phyloP scores from a whole-genome alignment of 306 rosid species.

The Cucurbita maxima region DNA sequence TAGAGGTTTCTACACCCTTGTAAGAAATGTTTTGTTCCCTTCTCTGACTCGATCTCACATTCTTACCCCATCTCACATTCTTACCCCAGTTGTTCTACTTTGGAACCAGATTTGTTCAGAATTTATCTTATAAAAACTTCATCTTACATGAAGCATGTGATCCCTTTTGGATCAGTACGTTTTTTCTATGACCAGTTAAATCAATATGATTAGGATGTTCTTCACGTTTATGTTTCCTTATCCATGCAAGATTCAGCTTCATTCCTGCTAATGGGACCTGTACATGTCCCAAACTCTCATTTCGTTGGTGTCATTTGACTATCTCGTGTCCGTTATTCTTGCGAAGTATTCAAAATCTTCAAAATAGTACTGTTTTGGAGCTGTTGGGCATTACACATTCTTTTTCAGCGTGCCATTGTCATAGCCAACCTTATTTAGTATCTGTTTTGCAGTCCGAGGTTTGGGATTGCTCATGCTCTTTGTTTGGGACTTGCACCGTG shows the following conservation, averaged over 20 bases:
- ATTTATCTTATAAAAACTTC: background rate
- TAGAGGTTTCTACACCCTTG: too few relatives aligned
- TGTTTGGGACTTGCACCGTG: conserved; percentile 99
- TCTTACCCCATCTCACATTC: too few relatives aligned
- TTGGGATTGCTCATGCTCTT: conserved; percentile 95
- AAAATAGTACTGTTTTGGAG: background rate
- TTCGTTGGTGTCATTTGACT: background rate
- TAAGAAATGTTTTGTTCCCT: too few relatives aligned
- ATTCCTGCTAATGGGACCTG: background rate
- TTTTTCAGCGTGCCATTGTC: background rate
- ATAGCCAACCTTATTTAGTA: conserved; percentile 1
- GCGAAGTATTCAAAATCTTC: background rate
- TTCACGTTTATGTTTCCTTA: background rate
- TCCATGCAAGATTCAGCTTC: background rate
- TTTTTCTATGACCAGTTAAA: background rate
- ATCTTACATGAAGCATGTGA: background rate
- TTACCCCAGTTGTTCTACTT: background rate
- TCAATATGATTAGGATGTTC: background rate
- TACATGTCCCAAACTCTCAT: background rate
- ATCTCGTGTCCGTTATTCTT: background rate
- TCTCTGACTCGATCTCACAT: too few relatives aligned
- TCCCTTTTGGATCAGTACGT: background rate
- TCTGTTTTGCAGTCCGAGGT: conserved; percentile 70
- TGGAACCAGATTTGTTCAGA: background rate
- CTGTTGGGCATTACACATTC: background rate